These are phyloP conservation scores for Cryptosporidium andersoni DNA, from an alignment of 169 alveolate species.

Conservation along the genomic window DNA sequence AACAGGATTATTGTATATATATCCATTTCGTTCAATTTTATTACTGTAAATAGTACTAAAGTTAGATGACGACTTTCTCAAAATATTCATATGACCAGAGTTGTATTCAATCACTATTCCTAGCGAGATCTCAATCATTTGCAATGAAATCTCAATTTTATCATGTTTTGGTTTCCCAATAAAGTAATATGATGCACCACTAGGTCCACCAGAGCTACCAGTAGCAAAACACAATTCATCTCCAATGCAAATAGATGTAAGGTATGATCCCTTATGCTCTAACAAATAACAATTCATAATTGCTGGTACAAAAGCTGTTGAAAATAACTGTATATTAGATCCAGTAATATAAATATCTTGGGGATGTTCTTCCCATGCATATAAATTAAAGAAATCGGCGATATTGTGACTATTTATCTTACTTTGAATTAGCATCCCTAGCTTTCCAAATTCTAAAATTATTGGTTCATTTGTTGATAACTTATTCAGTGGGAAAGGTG, in stretches of 20 bases:
- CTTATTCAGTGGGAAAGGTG: too few species aligned
- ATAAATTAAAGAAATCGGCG: too few species aligned
- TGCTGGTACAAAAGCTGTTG: constrained; percentile 27
- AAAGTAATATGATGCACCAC: constrained; percentile 26
- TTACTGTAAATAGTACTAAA: too few species aligned
- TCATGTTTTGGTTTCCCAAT: constrained; percentile 31
- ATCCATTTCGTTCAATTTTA: constrained; percentile 4
- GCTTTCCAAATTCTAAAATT: too few species aligned
- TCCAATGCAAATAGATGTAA: constrained; percentile 23
- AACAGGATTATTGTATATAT: constrained; percentile 17
- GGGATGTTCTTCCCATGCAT: too few species aligned
- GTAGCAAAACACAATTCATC: constrained; percentile 43
- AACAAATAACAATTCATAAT: constrained; percentile 27
- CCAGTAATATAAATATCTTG: neutral
- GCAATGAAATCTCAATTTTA: neutral
- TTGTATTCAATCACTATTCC: constrained; percentile 22
- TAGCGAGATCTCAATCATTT: constrained; percentile 7
- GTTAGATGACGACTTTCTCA: constrained; percentile 6
- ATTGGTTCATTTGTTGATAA: too few species aligned
- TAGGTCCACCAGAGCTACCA: constrained; percentile 39
- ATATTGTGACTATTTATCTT: too few species aligned
- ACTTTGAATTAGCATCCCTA: too few species aligned
- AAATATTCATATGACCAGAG: constrained; percentile 26
- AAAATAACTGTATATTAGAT: neutral
- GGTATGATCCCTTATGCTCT: constrained; percentile 60